Conservation (phyloP, 2,329 filamentous ascomycete genomes). For the Calonectria pseudoturangicola region DNA sequence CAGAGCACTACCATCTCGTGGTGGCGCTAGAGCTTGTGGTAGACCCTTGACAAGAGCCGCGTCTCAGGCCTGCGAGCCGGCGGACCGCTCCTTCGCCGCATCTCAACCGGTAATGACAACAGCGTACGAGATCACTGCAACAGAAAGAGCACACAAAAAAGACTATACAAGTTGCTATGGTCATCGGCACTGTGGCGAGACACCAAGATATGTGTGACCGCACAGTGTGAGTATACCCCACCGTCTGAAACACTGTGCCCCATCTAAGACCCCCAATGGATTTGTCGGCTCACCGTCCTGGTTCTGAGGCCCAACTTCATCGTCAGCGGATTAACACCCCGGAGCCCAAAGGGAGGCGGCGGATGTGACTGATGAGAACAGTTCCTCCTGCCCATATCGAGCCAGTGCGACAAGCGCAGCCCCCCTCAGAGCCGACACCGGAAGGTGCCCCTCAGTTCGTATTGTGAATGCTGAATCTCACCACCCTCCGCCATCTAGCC, state of each 20-base stretch:
- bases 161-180: neutral
- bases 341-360: constrained; percentile 28
- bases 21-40: constrained; percentile 11
- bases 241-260: constrained; percentile 37
- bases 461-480: constrained; percentile 44
- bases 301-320: constrained; percentile 33
- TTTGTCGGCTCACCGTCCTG: constrained; percentile 39
- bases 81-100: neutral
- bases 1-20: neutral
- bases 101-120: neutral
- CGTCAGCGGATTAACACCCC: constrained; percentile 20
- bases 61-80: constrained; percentile 8
- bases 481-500: constrained; percentile 42
- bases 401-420: constrained; percentile 1
- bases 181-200: constrained; percentile 30
- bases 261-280: constrained; percentile 36
- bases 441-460: constrained; percentile 17
- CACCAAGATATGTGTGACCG: neutral
- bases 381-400: neutral
- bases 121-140: neutral
- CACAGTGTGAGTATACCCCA: constrained; percentile 34
- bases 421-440: constrained; percentile 17
- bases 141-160: neutral
- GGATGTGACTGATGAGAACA: constrained; percentile 20
- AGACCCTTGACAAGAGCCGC: constrained; percentile 1